Conservation (phyloP, 352 stramenopile species). For the Pythium graminicola region DNA sequence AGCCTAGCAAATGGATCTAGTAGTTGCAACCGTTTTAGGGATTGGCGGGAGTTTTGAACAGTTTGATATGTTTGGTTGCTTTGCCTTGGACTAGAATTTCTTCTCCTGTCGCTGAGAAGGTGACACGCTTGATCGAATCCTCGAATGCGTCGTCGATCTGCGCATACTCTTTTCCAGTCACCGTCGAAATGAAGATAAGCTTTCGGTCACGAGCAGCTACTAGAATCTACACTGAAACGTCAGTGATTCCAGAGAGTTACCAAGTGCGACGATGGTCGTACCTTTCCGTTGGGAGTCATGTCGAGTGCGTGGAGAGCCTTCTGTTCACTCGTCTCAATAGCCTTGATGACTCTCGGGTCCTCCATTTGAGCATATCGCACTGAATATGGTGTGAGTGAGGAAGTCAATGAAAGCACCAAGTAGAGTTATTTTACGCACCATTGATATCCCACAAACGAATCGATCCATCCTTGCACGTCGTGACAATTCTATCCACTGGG, state of each 20-base stretch:
- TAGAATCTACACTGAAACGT: constrained; percentile 34
- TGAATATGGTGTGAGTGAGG: no score
- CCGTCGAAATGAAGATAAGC: constrained; percentile 53
- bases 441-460: constrained; percentile 80
- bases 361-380: constrained; percentile 75
- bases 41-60: constrained; percentile 48
- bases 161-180: constrained; percentile 40
- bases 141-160: constrained; percentile 55
- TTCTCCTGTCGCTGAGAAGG: constrained; percentile 48
- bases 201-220: constrained; percentile 44
- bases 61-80: constrained; percentile 56
- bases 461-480: constrained; percentile 70
- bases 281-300: constrained; percentile 61
- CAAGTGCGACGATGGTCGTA: constrained; percentile 14
- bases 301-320: constrained; percentile 54
- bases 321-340: constrained; percentile 49
- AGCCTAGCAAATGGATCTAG: background rate
- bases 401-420: background rate
- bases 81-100: constrained; percentile 68
- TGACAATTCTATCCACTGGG: constrained; percentile 70
- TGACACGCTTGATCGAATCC: constrained; percentile 52
- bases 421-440: constrained; percentile 26
- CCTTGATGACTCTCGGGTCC: constrained; percentile 62
- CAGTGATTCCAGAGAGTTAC: background rate
- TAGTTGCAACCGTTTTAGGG: constrained; percentile 13